These are phyloP conservation scores for Calonectria pseudoreteaudii DNA, from an alignment of 2,329 filamentous ascomycete species.

Conservation along the genomic window DNA sequence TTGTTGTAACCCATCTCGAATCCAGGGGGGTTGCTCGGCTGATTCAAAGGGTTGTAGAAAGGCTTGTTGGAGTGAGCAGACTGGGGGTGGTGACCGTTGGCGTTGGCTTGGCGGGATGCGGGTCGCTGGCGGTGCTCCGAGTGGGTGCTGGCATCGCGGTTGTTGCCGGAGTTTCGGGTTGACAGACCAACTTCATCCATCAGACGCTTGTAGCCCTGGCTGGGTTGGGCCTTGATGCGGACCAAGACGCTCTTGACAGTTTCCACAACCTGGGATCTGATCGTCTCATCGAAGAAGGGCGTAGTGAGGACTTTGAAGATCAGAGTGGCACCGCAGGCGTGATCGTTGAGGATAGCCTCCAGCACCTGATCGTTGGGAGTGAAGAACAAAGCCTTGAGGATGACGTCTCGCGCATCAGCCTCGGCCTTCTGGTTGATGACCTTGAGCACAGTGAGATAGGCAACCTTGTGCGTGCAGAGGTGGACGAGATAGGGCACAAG, in stretches of 20 bases:
- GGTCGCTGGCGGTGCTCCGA: slow-evolving; percentile 67
- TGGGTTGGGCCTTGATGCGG: slow-evolving; percentile 91
- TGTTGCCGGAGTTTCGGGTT: slow-evolving; percentile 63
- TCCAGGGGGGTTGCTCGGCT: slow-evolving; percentile 51
- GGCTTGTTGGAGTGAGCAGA: slow-evolving; percentile 58
- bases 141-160: slow-evolving; percentile 57
- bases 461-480: slow-evolving; percentile 98
- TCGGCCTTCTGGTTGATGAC: slow-evolving; percentile 98
- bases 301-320: slow-evolving; percentile 99
- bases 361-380: slow-evolving; percentile 86
- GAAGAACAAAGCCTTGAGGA: slow-evolving; percentile 93
- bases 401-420: slow-evolving; percentile 88
- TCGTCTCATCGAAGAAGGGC: slow-evolving; percentile 94
- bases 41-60: slow-evolving; percentile 65
- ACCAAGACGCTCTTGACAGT: slow-evolving; percentile 91
- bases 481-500: slow-evolving; percentile 94
- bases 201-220: slow-evolving; percentile 95
- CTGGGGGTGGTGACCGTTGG: slow-evolving; percentile 56
- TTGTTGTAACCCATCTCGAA: slow-evolving; percentile 66
- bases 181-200: slow-evolving; percentile 99
- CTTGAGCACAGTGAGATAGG: slow-evolving; percentile 96
- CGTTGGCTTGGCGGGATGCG: slow-evolving; percentile 64
- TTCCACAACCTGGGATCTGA: slow-evolving; percentile 88
- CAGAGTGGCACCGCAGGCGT: slow-evolving; percentile 90
- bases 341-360: slow-evolving; percentile 91